These are phyloP conservation scores for Clarireedia monteithiana DNA, from an alignment of 2,329 filamentous ascomycete genomes.

Conservation along the genomic window DNA sequence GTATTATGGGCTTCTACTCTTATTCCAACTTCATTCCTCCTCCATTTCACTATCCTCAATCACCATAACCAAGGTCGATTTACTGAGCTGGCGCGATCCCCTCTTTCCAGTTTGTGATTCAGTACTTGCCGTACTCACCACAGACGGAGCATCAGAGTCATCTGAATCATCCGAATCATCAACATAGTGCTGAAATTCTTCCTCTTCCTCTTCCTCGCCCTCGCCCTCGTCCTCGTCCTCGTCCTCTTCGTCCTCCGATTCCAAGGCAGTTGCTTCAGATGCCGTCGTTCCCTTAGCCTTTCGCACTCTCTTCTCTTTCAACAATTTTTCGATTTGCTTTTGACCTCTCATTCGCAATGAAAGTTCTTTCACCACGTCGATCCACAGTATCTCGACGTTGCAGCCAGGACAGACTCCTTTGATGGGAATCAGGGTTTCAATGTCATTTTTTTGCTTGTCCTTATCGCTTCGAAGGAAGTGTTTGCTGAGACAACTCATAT, in stretches of 20 bases:
- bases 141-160: slow-evolving; percentile 14
- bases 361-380: slow-evolving; percentile 73
- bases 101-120: slow-evolving; percentile 8
- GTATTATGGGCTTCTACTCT: too few relatives aligned
- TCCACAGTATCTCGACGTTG: slow-evolving; percentile 56
- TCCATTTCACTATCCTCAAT: slow-evolving; percentile 50
- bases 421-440: slow-evolving; percentile 50
- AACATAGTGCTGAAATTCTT: background rate
- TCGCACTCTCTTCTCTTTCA: slow-evolving; percentile 38
- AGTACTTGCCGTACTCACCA: slow-evolving; percentile 12
- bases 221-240: background rate
- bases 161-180: slow-evolving; percentile 16
- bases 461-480: slow-evolving; percentile 38
- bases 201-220: background rate
- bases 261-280: slow-evolving; percentile 14
- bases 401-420: slow-evolving; percentile 67
- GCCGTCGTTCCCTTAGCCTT: slow-evolving; percentile 14
- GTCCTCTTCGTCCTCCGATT: background rate
- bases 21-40: slow-evolving; percentile 22
- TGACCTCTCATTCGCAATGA: slow-evolving; percentile 63
- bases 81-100: slow-evolving; percentile 1
- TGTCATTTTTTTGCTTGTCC: background rate
- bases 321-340: slow-evolving; percentile 61
- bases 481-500: slow-evolving; percentile 51
- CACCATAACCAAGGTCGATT: slow-evolving; percentile 28